These are phyloP conservation scores for Luffa aegyptiaca DNA, from an alignment of 306 rosid species.

Conservation along the genomic window DNA sequence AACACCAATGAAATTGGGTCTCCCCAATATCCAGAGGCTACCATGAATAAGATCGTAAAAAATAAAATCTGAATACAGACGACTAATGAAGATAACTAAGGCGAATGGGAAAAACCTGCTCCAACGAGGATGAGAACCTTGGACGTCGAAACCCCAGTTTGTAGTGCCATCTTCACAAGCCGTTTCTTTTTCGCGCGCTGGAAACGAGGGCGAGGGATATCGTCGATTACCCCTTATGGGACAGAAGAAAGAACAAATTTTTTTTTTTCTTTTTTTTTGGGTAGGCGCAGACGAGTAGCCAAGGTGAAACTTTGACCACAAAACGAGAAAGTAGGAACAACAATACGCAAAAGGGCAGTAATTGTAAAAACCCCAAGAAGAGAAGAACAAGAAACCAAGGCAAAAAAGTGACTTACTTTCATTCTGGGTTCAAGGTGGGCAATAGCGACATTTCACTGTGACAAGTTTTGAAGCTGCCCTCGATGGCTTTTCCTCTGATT, in stretches of 20 bases:
- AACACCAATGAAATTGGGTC: background rate
- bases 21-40: background rate
- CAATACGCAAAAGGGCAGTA: background rate
- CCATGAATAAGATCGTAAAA: background rate
- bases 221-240: background rate
- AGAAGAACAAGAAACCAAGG: background rate
- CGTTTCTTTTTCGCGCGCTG: background rate
- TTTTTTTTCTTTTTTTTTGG: background rate
- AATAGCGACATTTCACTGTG: background rate
- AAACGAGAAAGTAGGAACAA: background rate
- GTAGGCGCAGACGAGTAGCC: background rate
- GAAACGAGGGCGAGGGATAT: background rate
- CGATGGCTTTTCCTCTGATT: background rate
- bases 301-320: background rate
- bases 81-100: background rate
- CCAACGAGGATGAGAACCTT: constrained; percentile 77
- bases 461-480: background rate
- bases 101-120: constrained; percentile 37
- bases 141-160: constrained; percentile 50
- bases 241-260: background rate
- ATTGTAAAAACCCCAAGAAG: background rate
- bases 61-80: background rate
- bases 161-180: constrained; percentile 41
- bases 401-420: background rate
- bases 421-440: background rate